Base-by-base conservation (phyloP, 2,329 filamentous ascomycete species). In the Chalara sp. region DNA sequence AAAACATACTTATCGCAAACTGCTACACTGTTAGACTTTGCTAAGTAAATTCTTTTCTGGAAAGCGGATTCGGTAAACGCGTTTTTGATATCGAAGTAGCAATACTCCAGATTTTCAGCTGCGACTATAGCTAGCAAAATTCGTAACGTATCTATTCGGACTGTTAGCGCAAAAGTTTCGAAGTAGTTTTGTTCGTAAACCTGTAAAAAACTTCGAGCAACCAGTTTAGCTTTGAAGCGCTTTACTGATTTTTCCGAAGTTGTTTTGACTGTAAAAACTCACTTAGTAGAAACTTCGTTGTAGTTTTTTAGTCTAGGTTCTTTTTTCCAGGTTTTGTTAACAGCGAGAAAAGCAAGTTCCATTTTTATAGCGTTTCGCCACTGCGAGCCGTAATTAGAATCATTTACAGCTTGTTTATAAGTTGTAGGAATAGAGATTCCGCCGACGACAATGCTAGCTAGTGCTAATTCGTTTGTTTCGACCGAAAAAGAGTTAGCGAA, bases 211-310 rank as follows among this genome's bases (percentile, higher is more conserved):
- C 44, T 31, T 30, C 31, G 11, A 6, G 44, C 44, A 32, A 46
- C 44, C 13, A 46, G 44, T n/a, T 31, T 39, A 37, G 33, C 41
- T n/a, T 52, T 48, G 11, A 21, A 44, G 5, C 32, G 11, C 11
- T 52, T 6, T 29, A 52, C 30, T 5, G 44, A 11, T 6, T 32
- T 45, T 6, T 32, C 48, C 32, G 31, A 28, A 8, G 44, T 53
- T 12, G 45, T 41, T 43, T 53, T 53, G 10, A 53, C 31, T n/a
- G 7, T 50, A 29, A 49, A 53, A 21, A 53, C 51, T 13, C 32
- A 50, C 30, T 48, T 48, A 5, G 35, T 65, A 61, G 58, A 35
- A 53, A 60, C 6, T 66, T 65, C 64, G 7, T 52, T 6, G 58
- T 59, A 6, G 64, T 70, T 40, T 2, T 6, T 6, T 2, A 5